These are phyloP conservation scores for Penicillium sp. DNA, from an alignment of 2,329 filamentous ascomycete species.

Conservation along the genomic window DNA sequence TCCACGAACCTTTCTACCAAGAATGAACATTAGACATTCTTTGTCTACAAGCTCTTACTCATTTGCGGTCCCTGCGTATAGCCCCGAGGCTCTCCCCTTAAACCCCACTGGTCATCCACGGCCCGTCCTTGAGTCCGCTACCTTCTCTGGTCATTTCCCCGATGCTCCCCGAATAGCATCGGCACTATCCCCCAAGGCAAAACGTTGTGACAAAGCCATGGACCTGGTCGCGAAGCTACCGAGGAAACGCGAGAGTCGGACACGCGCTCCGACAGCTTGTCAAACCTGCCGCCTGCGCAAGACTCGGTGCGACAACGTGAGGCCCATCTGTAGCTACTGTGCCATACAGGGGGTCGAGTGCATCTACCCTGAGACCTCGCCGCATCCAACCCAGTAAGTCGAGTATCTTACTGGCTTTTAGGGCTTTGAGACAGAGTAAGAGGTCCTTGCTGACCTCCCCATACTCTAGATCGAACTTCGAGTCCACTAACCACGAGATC, in stretches of 20 bases:
- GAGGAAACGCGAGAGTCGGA: slow-evolving; percentile 29
- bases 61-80: background rate
- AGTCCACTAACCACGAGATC: slow-evolving; percentile 25
- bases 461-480: slow-evolving; percentile 18
- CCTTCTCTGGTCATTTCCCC: slow-evolving; percentile 21
- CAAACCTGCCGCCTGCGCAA: slow-evolving; percentile 30
- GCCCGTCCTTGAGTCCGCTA: slow-evolving; percentile 14
- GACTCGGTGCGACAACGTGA: slow-evolving; percentile 29
- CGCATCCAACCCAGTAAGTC: slow-evolving; percentile 26
- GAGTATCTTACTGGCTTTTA: background rate
- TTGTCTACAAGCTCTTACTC: slow-evolving; percentile 12
- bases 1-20: slow-evolving; percentile 4
- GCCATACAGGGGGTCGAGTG: slow-evolving; percentile 25
- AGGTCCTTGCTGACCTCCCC: background rate
- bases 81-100: slow-evolving; percentile 9
- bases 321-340: slow-evolving; percentile 30
- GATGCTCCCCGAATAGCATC: slow-evolving; percentile 19
- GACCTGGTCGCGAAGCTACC: slow-evolving; percentile 17
- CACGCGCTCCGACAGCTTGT: slow-evolving; percentile 31
- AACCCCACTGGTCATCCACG: slow-evolving; percentile 10
- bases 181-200: slow-evolving; percentile 4
- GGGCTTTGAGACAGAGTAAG: background rate
- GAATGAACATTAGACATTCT: slow-evolving; percentile 11
- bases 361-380: slow-evolving; percentile 28
- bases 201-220: slow-evolving; percentile 16